phyloP scores from a whole-genome alignment of 805 yeast species.

The Wickerhamiella dianesei region DNA sequence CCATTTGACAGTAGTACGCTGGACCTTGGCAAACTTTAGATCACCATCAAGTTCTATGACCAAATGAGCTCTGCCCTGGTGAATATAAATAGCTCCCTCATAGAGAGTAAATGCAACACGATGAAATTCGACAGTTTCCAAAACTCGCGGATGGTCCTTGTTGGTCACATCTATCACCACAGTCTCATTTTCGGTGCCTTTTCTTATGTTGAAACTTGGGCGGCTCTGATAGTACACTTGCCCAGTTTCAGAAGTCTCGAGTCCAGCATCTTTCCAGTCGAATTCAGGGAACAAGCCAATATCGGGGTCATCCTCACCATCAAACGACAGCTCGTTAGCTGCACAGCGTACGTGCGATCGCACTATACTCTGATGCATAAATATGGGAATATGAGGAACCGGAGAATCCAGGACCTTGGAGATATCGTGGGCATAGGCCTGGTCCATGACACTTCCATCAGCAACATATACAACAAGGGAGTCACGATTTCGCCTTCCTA shows the following conservation, averaged over 20 bases:
- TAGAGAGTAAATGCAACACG: slow-evolving; percentile 83
- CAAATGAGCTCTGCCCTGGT: slow-evolving; percentile 83
- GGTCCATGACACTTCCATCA: slow-evolving; percentile 69
- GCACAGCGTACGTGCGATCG: slow-evolving; percentile 88
- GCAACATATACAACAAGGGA: slow-evolving; percentile 78
- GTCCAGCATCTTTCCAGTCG: slow-evolving; percentile 3
- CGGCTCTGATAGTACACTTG: slow-evolving; percentile 70
- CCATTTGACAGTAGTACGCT: slow-evolving; percentile 89
- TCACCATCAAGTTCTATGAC: slow-evolving; percentile 74
- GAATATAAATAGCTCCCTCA: slow-evolving; percentile 85
- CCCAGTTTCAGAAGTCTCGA: slow-evolving; percentile 19
- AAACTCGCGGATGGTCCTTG: slow-evolving; percentile 28
- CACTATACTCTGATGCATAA: slow-evolving; percentile 47
- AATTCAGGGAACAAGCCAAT: slow-evolving; percentile 30
- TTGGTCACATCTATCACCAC: slow-evolving; percentile 88
- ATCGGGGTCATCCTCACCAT: slow-evolving; percentile 33
- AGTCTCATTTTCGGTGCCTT: slow-evolving; percentile 65
- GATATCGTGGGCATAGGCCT: slow-evolving; percentile 62
- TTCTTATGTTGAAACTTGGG: slow-evolving; percentile 56
- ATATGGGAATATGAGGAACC: slow-evolving; percentile 46
- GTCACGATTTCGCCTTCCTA: slow-evolving; percentile 74
- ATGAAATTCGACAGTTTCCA: slow-evolving; percentile 81
- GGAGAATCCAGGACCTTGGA: slow-evolving; percentile 40
- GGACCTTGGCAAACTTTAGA: slow-evolving; percentile 70
- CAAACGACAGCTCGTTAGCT: slow-evolving; percentile 68